Evolutionary conservation across 1,139 yeast genomes (phyloP).

Genomic region (Pichia sp.): DNA sequence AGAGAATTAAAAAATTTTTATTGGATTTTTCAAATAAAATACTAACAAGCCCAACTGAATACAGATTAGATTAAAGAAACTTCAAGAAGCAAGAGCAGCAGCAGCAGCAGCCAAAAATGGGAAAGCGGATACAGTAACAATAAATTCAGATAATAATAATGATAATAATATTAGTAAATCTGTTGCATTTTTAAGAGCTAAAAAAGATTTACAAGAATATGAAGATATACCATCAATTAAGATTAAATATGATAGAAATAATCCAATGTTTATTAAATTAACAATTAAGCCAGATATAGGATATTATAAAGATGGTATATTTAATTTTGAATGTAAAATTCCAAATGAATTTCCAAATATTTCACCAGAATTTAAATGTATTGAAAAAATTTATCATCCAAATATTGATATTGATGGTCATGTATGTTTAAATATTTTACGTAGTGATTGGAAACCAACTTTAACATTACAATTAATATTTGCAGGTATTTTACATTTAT

Average conservation of each 20-base stretch:
- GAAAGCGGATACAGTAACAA: too few species aligned
- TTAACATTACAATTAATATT: conserved; percentile 74
- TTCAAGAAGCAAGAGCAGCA: conserved; percentile 24
- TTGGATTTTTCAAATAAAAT: background rate
- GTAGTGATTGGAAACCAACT: conserved; percentile 98
- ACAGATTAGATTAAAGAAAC: conserved; percentile 26
- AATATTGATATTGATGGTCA: conserved; percentile 88
- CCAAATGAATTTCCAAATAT: conserved; percentile 81
- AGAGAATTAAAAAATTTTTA: too few species aligned
- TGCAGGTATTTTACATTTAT: conserved; percentile 79
- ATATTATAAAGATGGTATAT: conserved; percentile 62
- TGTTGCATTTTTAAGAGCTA: conserved; percentile 27
- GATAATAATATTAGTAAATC: conserved; percentile 11
- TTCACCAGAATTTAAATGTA: conserved; percentile 79
- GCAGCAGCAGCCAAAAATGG: conserved; percentile 4
- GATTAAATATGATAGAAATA: conserved; percentile 13
- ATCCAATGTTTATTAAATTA: conserved; percentile 52
- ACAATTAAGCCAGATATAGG: conserved; percentile 73
- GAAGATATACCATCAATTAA: conserved; percentile 21
- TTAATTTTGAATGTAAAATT: conserved; percentile 59
- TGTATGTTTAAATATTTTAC: conserved; percentile 79
- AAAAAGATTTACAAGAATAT: conserved; percentile 29
- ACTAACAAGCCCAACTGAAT: conserved; percentile 2
- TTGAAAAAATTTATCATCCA: conserved; percentile 80
- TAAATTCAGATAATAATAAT: background rate